These are phyloP conservation scores for Fraxinus dipetala DNA, from an alignment of 305 asterid genomes.

Conservation along the genomic window DNA sequence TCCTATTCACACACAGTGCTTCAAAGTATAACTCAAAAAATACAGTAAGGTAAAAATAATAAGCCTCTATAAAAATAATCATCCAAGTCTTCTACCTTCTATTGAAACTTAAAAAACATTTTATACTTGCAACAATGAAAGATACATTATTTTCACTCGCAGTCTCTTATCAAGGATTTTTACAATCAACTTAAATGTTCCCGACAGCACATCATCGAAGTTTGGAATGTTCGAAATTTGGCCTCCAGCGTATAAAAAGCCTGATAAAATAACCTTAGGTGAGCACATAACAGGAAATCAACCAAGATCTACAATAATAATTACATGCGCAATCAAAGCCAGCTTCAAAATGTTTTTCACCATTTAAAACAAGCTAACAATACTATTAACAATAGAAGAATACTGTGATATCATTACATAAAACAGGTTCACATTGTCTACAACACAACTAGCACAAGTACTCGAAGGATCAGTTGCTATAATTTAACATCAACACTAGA, in stretches of 20 bases:
- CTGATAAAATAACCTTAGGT: background rate
- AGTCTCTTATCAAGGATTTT: background rate
- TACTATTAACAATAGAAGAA: background rate
- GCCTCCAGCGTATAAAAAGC: background rate
- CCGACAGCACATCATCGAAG: background rate
- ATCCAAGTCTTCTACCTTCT: background rate
- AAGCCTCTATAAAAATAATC: background rate
- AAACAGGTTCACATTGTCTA: background rate
- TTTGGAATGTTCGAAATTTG: background rate
- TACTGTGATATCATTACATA: background rate
- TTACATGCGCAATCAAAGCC: background rate
- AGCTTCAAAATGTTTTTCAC: background rate
- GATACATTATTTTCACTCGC: background rate
- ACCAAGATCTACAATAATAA: background rate
- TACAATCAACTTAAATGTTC: background rate
- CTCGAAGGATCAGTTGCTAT: background rate
- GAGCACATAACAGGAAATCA: background rate
- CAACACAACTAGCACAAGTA: conserved; percentile 1
- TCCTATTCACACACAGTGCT: background rate
- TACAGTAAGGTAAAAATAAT: too few species aligned
- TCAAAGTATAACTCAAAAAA: background rate
- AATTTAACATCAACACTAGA: background rate
- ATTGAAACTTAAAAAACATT: background rate
- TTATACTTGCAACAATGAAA: background rate
- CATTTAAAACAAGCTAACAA: background rate